Evolutionary conservation across 306 rosid genomes (phyloP), one percentile per base, ranked within the genome.

Genomic region (Castanea sativa): DNA sequence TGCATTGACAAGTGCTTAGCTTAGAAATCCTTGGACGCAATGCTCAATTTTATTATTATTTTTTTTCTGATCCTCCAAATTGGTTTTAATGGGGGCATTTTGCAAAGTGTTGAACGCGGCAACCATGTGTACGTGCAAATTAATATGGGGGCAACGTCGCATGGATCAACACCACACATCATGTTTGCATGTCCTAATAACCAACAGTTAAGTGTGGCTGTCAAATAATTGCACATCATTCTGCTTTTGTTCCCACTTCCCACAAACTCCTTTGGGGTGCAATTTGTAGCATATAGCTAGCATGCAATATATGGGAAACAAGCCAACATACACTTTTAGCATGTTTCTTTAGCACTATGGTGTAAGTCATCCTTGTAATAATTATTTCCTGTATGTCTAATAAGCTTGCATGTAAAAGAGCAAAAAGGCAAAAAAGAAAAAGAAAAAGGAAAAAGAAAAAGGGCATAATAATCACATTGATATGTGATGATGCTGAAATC

Each of bases 211-310:
- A 63, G 45, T 19, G 85, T 84, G 81, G 79, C 79, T 81, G 41
- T 84, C 91, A 81, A 85, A 88, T 85, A 83, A 88, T 85, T 87
- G 85, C 80, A 74, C 82, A 55, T 55, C 45, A 41, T 45, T 75
- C 71, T 78, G 76, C 74, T 80, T 89, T 85, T 78, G 69, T 59
- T 55, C 69, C 81, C 73, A 74, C 79, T 59, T 49, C 72, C 81
- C 73, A 74, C 79, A 65, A 30, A 67, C 72, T 79, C 27, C 71
- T 49, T 73, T 56, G 76, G 21, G 57, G 52, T 82, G 83, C 76
- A 76, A 49, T 57, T 67, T 76, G 73, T 55, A 82, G 14, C 55
- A 57, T 76, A 56, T 41, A 55, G 29, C 33, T 15, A 63, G 53
- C 53, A 49, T 49, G 53, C 53, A 49, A 23, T 60, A 74, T 59